Evolutionary conservation across 495 filamentous ascomycete species (phyloP).

Genomic region (Rusavskia elegans): DNA sequence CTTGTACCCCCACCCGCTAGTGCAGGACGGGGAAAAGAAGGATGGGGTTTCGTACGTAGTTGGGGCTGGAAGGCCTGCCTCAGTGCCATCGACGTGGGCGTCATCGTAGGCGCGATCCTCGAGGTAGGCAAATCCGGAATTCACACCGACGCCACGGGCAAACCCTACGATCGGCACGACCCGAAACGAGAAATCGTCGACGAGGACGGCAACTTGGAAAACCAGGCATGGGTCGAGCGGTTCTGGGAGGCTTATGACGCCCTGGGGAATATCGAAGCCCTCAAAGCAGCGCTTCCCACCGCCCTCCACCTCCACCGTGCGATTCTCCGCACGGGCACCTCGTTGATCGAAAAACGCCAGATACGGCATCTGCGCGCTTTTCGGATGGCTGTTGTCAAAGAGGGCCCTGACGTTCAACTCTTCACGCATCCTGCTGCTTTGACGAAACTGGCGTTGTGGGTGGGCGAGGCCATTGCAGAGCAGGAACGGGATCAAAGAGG

Average conservation of each 20-base stretch:
- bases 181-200: slow-evolving; percentile 22
- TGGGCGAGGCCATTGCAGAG: slow-evolving; percentile 82
- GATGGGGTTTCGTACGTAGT: slow-evolving; percentile 91
- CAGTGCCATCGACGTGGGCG: slow-evolving; percentile 78
- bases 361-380: slow-evolving; percentile 84
- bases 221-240: slow-evolving; percentile 53
- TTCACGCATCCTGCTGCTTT: slow-evolving; percentile 87
- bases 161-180: slow-evolving; percentile 19
- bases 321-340: slow-evolving; percentile 84
- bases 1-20: slow-evolving; percentile 57
- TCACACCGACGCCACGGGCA: slow-evolving; percentile 7
- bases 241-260: slow-evolving; percentile 96
- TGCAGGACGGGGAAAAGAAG: slow-evolving; percentile 47
- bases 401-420: slow-evolving; percentile 73
- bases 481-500: slow-evolving; percentile 63
- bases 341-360: slow-evolving; percentile 80
- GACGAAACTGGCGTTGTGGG: slow-evolving; percentile 84
- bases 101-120: slow-evolving; percentile 76
- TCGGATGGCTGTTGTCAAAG: slow-evolving; percentile 89
- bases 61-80: slow-evolving; percentile 97
- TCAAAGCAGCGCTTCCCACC: slow-evolving; percentile 59
- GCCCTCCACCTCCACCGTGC: slow-evolving; percentile 82
- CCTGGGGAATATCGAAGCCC: slow-evolving; percentile 58
- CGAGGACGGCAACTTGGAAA: slow-evolving; percentile 31
- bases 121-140: slow-evolving; percentile 51